Base-by-base conservation (phyloP, 2,329 filamentous ascomycete genomes). In the Trichoderma endophyticum region DNA sequence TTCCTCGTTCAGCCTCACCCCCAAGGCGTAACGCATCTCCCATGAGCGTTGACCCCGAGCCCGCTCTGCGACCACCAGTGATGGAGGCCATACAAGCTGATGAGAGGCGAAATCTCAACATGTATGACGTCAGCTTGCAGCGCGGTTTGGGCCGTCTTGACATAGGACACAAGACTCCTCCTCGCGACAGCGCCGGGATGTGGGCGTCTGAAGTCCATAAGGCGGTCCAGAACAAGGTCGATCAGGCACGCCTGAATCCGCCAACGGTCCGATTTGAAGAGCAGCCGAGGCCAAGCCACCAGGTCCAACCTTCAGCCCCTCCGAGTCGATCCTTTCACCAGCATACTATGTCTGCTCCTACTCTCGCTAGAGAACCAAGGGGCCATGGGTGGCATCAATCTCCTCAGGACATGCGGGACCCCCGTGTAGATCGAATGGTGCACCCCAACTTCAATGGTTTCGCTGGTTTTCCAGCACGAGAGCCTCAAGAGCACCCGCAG, bases 41-140 rank as follows among this genome's bases (percentile, higher is more conserved):
- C 0, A 95, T 96, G 93, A 88, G 92, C 78, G 82, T 94, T 11
- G 93, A 97, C 75, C 77, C 82, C 39, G 80, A 87, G 76, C 68
- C 82, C 73, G 39, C 82, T 73, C 75, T 82, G 79, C 80, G 80
- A n/a, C 76, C 76, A 3, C 75, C 78, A 6, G 74, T 76, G 12
- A 73, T 77, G 21, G 81, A 82, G 28, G 75, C 76, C 6, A 76
- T 79, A 11, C 77, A 78, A 12, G 73, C 79, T 5, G 85, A 88
- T 8, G 85, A 88, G 9, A 83, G 85, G 39, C 84, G 87, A 34
- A 85, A 84, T 72, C 80, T 85, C n/a, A 82, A 83, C 30, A 87
- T 88, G 70, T 92, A 90, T 85, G 92, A 93, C 68, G 87, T 87
- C 75, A 87, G 87, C 21, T 82, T 93, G 28, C 89, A 93, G 75